Conservation (phyloP, 495 filamentous ascomycete species). For the Lasiosphaeris hirsuta region DNA sequence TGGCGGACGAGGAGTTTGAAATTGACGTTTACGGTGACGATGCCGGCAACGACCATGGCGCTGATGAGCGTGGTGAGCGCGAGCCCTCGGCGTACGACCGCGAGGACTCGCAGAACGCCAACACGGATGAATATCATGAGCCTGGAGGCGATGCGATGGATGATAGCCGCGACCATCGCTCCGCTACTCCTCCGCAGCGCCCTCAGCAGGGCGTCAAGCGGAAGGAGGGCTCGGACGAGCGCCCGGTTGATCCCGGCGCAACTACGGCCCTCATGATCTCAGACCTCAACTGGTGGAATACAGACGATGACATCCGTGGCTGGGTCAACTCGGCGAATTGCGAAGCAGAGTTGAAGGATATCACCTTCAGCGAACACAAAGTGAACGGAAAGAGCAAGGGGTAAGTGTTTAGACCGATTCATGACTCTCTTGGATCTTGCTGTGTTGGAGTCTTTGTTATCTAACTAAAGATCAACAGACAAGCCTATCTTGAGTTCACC, state of each 20-base stretch:
- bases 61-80: conserved; percentile 23
- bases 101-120: conserved; percentile 44
- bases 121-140: conserved; percentile 36
- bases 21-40: conserved; percentile 94
- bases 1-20: conserved; percentile 88
- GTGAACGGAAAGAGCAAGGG: conserved; percentile 98
- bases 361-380: conserved; percentile 97
- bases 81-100: conserved; percentile 37
- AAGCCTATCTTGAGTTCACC: conserved; percentile 85
- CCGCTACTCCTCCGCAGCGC: conserved; percentile 26
- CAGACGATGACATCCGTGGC: conserved; percentile 88
- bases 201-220: conserved; percentile 72
- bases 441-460: neutral
- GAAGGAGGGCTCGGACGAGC: conserved; percentile 70
- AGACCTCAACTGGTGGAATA: conserved; percentile 94
- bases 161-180: conserved; percentile 36
- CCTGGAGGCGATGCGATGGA: conserved; percentile 34
- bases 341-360: conserved; percentile 83
- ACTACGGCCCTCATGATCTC: conserved; percentile 79
- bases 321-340: conserved; percentile 74
- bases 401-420: conserved; percentile 48
- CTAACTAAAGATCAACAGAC: conserved; percentile 50
- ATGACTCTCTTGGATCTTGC: neutral
- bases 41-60: conserved; percentile 51
- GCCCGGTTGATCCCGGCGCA: conserved; percentile 75